A percentile compares a stretch with the other conserved stretches of the same genome.
Evolutionary conservation across 345 rosid genomes (phyloP).

Genomic region (Arabidopsis thaliana): DNA sequence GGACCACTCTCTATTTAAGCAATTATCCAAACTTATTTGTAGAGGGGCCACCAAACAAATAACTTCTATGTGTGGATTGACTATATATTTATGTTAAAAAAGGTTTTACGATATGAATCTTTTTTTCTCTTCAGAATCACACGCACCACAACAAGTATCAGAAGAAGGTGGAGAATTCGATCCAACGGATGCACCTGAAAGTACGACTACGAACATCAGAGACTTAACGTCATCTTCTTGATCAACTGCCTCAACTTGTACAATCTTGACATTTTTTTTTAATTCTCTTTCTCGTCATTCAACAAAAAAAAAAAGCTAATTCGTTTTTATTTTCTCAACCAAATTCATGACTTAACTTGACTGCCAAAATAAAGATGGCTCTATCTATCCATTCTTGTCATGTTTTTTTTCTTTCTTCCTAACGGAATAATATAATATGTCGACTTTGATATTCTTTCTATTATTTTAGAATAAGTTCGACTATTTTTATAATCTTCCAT

Average conservation of each 20-base stretch:
- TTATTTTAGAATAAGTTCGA: slow-evolving; percentile 5
- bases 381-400: slow-evolving; percentile 21
- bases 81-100: neutral
- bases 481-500: neutral
- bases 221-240: slow-evolving; percentile 36
- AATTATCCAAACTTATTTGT: slow-evolving; percentile 33
- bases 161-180: slow-evolving; percentile 31
- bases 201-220: slow-evolving; percentile 31
- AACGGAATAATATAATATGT: slow-evolving; percentile 35
- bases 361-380: slow-evolving; percentile 46
- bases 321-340: slow-evolving; percentile 40
- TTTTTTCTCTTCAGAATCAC: slow-evolving; percentile 40
- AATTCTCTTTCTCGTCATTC: slow-evolving; percentile 34
- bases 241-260: slow-evolving; percentile 37
- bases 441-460: slow-evolving; percentile 40
- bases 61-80: slow-evolving; percentile 25
- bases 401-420: slow-evolving; percentile 9
- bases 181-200: slow-evolving; percentile 40
- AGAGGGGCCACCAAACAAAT: slow-evolving; percentile 33
- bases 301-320: slow-evolving; percentile 29
- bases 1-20: slow-evolving; percentile 43
- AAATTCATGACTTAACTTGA: slow-evolving; percentile 38
- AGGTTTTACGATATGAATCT: neutral
- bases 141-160: slow-evolving; percentile 35
- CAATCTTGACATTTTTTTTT: slow-evolving; percentile 39